Percentiles rank a stretch among this genome's conserved stretches.
These are phyloP conservation scores for Colletotrichum noveboracense DNA, from an alignment of 2,329 filamentous ascomycete genomes.

Conservation along the genomic window DNA sequence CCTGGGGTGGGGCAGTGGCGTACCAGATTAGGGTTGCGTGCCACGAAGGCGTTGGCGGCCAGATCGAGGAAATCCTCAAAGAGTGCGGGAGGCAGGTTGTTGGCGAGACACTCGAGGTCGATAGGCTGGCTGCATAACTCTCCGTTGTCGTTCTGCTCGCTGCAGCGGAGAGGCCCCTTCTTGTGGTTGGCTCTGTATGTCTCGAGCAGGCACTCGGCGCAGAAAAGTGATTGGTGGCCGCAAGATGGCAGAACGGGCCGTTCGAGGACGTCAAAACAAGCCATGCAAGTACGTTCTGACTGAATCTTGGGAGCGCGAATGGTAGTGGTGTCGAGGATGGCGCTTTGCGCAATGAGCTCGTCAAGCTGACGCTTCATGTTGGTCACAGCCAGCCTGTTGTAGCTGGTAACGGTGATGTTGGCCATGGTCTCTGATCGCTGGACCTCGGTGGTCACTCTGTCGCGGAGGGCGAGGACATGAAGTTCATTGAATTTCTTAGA, in stretches of 20 bases:
- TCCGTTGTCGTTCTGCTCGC: neutral
- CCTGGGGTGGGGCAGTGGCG: neutral
- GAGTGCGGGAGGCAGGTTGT: neutral
- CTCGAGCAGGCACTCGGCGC: neutral
- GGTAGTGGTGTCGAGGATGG: neutral
- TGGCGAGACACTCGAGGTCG: neutral
- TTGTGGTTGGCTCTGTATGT: neutral
- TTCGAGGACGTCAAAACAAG: fast-evolving
- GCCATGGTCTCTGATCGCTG: neutral
- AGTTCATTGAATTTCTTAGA: neutral
- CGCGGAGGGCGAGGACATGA: neutral
- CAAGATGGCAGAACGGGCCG: neutral
- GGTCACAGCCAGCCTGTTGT: neutral
- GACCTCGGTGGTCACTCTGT: neutral
- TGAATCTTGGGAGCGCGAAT: neutral
- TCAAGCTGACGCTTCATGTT: neutral
- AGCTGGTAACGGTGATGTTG: fast-evolving
- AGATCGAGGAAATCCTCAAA: neutral
- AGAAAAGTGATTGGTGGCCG: neutral
- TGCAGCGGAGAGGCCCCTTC: neutral
- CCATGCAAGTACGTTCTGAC: neutral
- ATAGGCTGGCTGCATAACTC: neutral
- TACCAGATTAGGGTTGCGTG: neutral
- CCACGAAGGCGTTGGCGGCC: neutral
- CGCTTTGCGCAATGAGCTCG: neutral